Evolutionary conservation across 352 stramenopile genomes (phyloP), one percentile per base, ranked within the genome.

Genomic region (Lagenidium giganteum): DNA sequence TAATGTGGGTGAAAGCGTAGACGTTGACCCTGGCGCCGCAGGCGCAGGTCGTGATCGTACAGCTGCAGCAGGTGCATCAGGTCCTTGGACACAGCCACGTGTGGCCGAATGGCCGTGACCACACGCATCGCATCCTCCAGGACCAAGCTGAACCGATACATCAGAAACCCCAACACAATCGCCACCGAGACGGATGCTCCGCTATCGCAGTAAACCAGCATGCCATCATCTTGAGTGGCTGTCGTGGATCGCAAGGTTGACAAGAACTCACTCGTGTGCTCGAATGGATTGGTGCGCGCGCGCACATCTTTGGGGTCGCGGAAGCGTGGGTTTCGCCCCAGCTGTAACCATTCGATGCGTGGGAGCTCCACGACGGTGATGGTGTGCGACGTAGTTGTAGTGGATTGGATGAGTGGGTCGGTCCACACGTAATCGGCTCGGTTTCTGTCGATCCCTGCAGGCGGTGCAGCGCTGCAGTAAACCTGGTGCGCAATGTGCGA

Each of bases 151-250:
- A 63, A 67, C 23, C 59, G 57, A 12, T 34, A 50, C 61, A 72
- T 65, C 9, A 76, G 40, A 45, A 76, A 30, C n/a, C 57, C 65
- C 4, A 59, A 40, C 11, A 53, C 66, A 7, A 72, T 34, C 5
- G 53, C 31, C n/a, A 69, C 47, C 17, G 54, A 68, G 4, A 39
- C 48, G 12, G 48, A 56, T 21, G 57, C 29, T 16, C 61, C 61
- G 32, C 29, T 61, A 17, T 63, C 52, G 35, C 65, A 76, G 39
- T 61, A 67, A 7, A 76, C 18, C 28, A 75, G 22, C n/a, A 76
- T 13, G 25, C 45, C 41, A 26, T 51, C 50, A 11, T n/a, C n/a
- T n/a, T n/a, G n/a, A n/a, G n/a, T n/a, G n/a, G n/a, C n/a, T n/a
- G n/a, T n/a, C n/a, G n/a, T n/a, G n/a, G n/a, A n/a, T n/a, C n/a